Evolutionary conservation across 345 rosid genomes (phyloP).

Genomic region (Populus tremula): DNA sequence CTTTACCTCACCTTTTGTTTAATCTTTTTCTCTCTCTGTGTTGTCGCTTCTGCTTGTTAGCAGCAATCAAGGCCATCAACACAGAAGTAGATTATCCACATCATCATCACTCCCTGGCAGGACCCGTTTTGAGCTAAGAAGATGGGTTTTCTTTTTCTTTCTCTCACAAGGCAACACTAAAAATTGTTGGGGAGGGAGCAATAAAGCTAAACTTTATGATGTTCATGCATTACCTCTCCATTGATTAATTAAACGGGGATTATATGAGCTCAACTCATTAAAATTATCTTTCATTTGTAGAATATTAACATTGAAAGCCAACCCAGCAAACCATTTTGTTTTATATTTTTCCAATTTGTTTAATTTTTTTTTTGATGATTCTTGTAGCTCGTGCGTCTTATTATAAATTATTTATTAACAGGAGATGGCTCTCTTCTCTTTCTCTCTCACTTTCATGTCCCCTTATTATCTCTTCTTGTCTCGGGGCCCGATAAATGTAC

Average conservation of each 20-base stretch:
- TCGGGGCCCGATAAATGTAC: neutral
- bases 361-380: neutral
- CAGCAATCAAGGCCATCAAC: neutral
- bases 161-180: neutral
- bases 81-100: neutral
- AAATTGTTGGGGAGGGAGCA: neutral
- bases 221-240: no score
- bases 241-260: no score
- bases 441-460: neutral
- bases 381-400: neutral
- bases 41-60: neutral
- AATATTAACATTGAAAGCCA: neutral
- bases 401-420: neutral
- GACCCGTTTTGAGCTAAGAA: neutral
- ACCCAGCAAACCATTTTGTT: neutral
- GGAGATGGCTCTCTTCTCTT: neutral
- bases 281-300: no score
- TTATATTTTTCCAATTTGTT: neutral
- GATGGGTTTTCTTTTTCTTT: neutral
- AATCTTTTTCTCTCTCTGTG: neutral
- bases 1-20: neutral
- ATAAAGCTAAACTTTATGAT: no score
- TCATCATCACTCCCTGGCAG: neutral
- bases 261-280: no score
- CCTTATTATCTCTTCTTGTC: neutral